Evolutionary conservation across 1,139 yeast species (phyloP), one percentile per base, ranked within the genome.

Genomic region (Magnusiomyces tetraspermus): DNA sequence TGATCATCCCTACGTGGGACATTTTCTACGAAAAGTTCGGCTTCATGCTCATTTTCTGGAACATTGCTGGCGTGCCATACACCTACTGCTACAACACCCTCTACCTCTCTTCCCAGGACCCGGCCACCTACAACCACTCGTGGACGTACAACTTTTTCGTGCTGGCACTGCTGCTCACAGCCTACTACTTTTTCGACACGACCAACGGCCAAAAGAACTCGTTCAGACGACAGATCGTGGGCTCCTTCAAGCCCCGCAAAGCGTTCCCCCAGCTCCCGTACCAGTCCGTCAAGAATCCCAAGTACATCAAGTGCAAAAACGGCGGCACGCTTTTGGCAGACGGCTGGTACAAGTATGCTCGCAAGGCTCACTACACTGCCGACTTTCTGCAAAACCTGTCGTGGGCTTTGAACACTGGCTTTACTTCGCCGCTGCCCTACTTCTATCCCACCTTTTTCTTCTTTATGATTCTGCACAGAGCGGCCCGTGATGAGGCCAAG

Each of bases 21-120:
- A 90, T 92, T 97, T 97, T 96, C 48, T 92, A 92, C 70, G 98
- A 92, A 70, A 92, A 94, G 72, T 92, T 92, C 63, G 98, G 98
- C 13, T 92, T 94, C 75, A 89, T 92, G 97, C 80, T 92, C 61
- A 81, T 90, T 62, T 92, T 92, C 76, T 92, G 98, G 98, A 92
- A 92, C 73, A 88, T 92, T 70, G 96, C 97, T 40, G 98, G 98
- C 63, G 98, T 92, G 43, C 98, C 98, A 51, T 92, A 83, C 80
- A 92, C 97, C 49, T 92, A 92, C 74, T 88, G 96, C 71, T 96
- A 89, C 68, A 85, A 95, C 69, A 86, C 96, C 11, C 76, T 92
- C 61, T 92, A 73, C 74, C 71, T 92, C 64, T 82, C 82, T 59
- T 82, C 81, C 72, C 96, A 86, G 69, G 78, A 86, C 56, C 97